These are phyloP conservation scores for Carex arenaria DNA, from an alignment of 202 grass and related monocot genomes.

Conservation along the genomic window DNA sequence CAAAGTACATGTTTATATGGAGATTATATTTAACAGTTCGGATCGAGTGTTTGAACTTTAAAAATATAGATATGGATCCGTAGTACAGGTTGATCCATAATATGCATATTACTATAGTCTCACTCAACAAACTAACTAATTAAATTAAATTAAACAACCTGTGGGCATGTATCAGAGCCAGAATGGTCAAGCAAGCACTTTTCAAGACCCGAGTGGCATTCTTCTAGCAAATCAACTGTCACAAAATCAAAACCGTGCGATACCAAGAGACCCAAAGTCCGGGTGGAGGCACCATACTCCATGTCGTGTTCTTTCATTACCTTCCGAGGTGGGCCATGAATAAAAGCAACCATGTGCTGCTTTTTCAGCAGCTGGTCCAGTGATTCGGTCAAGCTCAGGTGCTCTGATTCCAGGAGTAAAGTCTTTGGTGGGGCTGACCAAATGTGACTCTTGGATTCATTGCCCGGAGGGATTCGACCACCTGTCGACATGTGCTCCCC, in stretches of 20 bases:
- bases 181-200: background rate
- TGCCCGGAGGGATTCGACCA: conserved; percentile 10
- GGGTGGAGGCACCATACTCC: background rate
- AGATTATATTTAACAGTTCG: too few relatives aligned
- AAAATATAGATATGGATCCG: too few relatives aligned
- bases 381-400: background rate
- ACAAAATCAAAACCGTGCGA: conserved; percentile 1
- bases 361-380: background rate
- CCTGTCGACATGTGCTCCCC: background rate
- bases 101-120: too few relatives aligned
- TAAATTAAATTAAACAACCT: background rate
- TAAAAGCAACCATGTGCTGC: conserved; percentile 9
- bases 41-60: too few relatives aligned
- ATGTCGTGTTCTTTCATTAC: background rate
- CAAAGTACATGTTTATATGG: too few relatives aligned
- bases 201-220: background rate
- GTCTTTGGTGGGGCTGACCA: conserved; percentile 1
- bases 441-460: background rate
- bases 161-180: background rate
- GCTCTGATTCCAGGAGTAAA: background rate
- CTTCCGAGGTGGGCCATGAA: background rate
- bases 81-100: too few relatives aligned
- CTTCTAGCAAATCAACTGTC: conserved; percentile 4
- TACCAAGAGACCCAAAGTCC: conserved; percentile 4
- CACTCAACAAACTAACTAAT: background rate